Percentiles rank a stretch among this genome's conserved stretches.
Conservation (phyloP, 1,284 basidiomycete genomes). For the Cutaneotrichosporon sp. region DNA sequence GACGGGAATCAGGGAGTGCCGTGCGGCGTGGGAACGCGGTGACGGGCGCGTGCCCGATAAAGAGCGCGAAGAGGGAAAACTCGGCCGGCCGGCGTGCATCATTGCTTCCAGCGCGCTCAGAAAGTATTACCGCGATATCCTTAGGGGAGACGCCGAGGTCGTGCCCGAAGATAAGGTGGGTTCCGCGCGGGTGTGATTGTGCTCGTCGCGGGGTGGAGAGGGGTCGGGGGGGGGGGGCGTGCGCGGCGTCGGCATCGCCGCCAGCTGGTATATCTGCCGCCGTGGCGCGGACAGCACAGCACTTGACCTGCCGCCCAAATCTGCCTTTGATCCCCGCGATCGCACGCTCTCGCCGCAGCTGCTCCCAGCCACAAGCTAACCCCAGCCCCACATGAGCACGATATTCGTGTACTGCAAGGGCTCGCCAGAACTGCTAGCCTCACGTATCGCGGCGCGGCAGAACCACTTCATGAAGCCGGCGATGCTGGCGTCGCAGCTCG, state of each 20-base stretch:
- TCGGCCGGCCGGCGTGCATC: constrained; percentile 57
- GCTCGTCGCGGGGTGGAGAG: too few species aligned
- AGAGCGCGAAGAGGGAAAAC: constrained; percentile 22
- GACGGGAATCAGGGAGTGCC: constrained; percentile 52
- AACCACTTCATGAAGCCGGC: constrained; percentile 83
- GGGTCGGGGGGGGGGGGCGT: neutral
- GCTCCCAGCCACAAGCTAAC: too few species aligned
- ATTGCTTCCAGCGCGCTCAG: constrained; percentile 86
- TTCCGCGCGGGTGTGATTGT: neutral
- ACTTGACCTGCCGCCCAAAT: too few species aligned
- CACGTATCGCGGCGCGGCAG: constrained; percentile 65
- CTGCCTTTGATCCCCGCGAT: too few species aligned
- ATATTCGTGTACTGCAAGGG: constrained; percentile 82
- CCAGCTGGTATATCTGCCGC: too few species aligned
- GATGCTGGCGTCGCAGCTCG: constrained; percentile 83
- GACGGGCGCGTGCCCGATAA: constrained; percentile 17
- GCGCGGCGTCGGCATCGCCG: too few species aligned
- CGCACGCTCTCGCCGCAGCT: too few species aligned
- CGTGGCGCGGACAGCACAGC: too few species aligned
- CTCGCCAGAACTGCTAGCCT: constrained; percentile 57
- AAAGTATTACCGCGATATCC: constrained; percentile 69
- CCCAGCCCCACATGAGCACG: constrained; percentile 52
- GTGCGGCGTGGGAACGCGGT: constrained; percentile 46
- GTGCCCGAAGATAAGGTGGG: constrained; percentile 7
- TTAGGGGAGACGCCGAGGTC: constrained; percentile 57